These are phyloP conservation scores for Coemansia pectinata DNA, from an alignment of 192 early-diverging fungal genomes.

Conservation along the genomic window DNA sequence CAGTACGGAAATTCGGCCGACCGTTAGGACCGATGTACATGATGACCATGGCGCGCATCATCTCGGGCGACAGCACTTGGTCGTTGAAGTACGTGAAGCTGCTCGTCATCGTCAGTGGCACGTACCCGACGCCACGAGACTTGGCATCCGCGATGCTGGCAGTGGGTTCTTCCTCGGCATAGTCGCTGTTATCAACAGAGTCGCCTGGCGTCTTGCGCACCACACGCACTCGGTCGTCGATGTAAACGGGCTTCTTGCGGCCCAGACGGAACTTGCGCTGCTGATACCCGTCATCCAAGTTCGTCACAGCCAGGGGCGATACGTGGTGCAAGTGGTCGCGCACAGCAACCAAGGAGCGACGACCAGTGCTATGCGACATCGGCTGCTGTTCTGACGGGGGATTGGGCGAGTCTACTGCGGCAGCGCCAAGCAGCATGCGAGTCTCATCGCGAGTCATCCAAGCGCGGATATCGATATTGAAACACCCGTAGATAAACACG, in stretches of 20 bases:
- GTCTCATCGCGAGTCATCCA: conserved; percentile 76
- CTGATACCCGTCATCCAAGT: conserved; percentile 34
- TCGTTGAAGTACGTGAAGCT: conserved; percentile 85
- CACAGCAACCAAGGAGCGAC: conserved; percentile 52
- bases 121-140: conserved; percentile 10
- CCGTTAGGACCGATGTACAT: conserved; percentile 87
- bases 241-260: conserved; percentile 8
- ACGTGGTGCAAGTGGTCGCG: conserved; percentile 69
- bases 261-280: conserved; percentile 3
- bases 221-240: conserved; percentile 44
- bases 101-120: conserved; percentile 70
- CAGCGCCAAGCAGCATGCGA: conserved; percentile 24
- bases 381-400: conserved; percentile 2
- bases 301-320: conserved; percentile 62
- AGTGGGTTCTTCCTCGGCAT: not conserved
- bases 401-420: not conserved
- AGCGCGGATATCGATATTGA: conserved; percentile 88
- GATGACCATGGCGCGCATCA: conserved; percentile 69
- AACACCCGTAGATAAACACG: conserved; percentile 85
- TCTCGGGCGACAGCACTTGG: conserved; percentile 76
- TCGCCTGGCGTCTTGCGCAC: conserved; percentile 10
- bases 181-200: not conserved
- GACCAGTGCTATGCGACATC: not conserved
- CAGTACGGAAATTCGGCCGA: conserved; percentile 70
- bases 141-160: not conserved